Evolutionary conservation across 805 yeast genomes (phyloP), one percentile per base, ranked within the genome.

Genomic region (Monosporozyma unispora): DNA sequence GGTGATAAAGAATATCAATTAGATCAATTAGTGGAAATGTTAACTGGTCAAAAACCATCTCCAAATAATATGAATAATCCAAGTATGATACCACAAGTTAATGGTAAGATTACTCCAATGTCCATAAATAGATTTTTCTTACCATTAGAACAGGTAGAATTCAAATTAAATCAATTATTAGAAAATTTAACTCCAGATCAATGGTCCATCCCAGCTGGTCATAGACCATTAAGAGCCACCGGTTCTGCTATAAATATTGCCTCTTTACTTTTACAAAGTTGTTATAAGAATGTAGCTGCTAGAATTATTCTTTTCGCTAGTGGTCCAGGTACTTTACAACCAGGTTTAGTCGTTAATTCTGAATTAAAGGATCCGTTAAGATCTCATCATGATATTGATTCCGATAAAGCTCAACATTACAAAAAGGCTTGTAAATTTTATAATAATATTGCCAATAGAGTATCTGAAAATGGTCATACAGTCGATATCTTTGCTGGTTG

Each of bases 351-450:
- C 57, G 99, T 93, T 27, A 87, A 91, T 43, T 81, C 84, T 22
- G 93, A 89, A 67, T 77, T 93, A 66, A 86, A 87, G 65, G 99
- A 93, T 69, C 96, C 99, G 45, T 85, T 93, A 59, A 81, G 99
- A 74, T 93, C 99, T 8, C 99, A 93, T 70, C 87, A 86, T 62
- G 99, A 93, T 66, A 87, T 93, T 57, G 98, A 93, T 67, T 82
- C 89, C 57, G 97, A 91, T 60, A 69, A 77, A 46, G 95, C 96
- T 49, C 83, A 83, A 62, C 96, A 89, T 66, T 87, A 81, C 71
- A 84, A 86, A 62, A 87, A 86, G 66, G 95, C 96, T 9, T 78
- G 77, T 58, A 83, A 87, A 66, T 89, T 80, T 62, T 90, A 89
- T 68, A 90, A 85, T 54, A 71, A 74, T 37, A 66, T 90, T 44